Base-by-base conservation (phyloP, 2,329 filamentous ascomycete species). In the Pestalotiopsis sp. region DNA sequence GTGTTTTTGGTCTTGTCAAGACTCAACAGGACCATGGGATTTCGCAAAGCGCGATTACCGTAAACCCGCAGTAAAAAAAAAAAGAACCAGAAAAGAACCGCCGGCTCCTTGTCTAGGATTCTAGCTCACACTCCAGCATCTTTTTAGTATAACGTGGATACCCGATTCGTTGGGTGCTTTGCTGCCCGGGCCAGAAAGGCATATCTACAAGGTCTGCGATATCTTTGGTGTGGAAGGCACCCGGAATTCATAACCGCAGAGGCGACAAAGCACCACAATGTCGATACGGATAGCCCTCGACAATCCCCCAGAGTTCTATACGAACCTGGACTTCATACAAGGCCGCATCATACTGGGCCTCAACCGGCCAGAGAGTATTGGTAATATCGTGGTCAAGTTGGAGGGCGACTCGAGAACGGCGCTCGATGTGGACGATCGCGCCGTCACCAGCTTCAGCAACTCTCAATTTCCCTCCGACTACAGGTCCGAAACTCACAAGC, bases 381-480 rank as follows among this genome's bases (percentile, higher is more conserved):
- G 89, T 63, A 92, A 90, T 66, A 90, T 96, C 71, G 85, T 94
- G 49, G 92, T 95, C 76, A 96, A 96, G 83, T 88, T 96, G 39
- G 93, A 96, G 77, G 93, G 93, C 73, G 92, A 96, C 81, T 90
- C 90, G 62, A 87, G 86, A 71, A 95, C 92, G 4, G 86, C 91
- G 58, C 81, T 94, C 17, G 78, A 83, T 80, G 78, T 87, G 71
- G 81, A 88, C 74, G 73, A 76, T 73, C 70, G 82, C 76, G 76
- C 70, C 82, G 80, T 45, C 6, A 31, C 36, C 36, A 31, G n/a
- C 31, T 62, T 38, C 59, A 62, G 31, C 31, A 38, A 27, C 27
- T 39, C 65, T 31, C 41, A 69, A 72, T 66, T 74, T 73, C 27
- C 69, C 74, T 83, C 84, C 25, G 81, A 81, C 69, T 77, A 85